phyloP scores from a whole-genome alignment of 495 filamentous ascomycete genomes.

The Xylaria nigripes region DNA sequence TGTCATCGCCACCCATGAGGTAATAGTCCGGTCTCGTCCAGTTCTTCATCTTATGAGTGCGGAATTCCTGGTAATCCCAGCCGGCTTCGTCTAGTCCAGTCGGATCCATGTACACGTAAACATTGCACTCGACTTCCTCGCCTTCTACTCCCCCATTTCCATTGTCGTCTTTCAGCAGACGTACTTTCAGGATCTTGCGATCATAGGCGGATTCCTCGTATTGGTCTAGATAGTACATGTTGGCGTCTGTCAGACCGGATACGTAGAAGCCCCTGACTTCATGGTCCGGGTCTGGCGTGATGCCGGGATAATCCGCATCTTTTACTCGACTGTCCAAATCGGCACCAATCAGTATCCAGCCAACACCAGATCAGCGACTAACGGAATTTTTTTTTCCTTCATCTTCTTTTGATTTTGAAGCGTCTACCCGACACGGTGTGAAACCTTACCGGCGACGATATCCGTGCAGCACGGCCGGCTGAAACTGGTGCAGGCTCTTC shows the following conservation, averaged over 20 bases:
- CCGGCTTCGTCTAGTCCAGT: constrained; percentile 54
- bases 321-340: constrained; percentile 22
- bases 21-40: constrained; percentile 41
- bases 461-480: constrained; percentile 66
- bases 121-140: constrained; percentile 55
- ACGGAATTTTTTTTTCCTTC: too few relatives aligned
- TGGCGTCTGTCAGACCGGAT: constrained; percentile 66
- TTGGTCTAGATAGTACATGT: constrained; percentile 65
- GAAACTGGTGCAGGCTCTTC: constrained; percentile 50
- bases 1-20: constrained; percentile 23
- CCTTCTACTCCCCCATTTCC: constrained; percentile 43
- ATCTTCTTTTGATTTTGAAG: background rate
- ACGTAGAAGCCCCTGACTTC: constrained; percentile 75
- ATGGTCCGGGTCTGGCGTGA: constrained; percentile 46
- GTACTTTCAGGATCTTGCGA: constrained; percentile 52
- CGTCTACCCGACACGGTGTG: background rate
- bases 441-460: constrained; percentile 57
- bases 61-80: constrained; percentile 78
- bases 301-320: constrained; percentile 76
- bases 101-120: constrained; percentile 64
- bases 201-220: constrained; percentile 79
- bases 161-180: constrained; percentile 38
- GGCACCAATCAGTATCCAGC: constrained; percentile 1
- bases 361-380: background rate
- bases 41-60: constrained; percentile 52